Evolutionary conservation across 805 yeast genomes (phyloP).

Genomic region (Yamadazyma akitaensis): DNA sequence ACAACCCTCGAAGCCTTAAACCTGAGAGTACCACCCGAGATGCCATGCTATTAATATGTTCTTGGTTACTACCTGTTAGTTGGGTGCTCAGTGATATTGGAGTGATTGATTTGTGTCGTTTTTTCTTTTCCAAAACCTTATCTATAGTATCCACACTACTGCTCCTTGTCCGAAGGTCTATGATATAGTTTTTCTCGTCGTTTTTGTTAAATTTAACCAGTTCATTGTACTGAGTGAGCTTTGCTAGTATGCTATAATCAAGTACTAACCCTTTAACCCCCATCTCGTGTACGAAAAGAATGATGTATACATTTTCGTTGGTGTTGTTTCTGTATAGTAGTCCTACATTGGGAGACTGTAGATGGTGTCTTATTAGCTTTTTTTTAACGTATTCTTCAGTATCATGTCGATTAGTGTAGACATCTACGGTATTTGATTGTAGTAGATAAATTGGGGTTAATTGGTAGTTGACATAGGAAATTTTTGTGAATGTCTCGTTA

Average conservation of each 20-base stretch:
- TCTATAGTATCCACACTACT: slow-evolving; percentile 27
- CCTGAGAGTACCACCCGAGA: slow-evolving; percentile 39
- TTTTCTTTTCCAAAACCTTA: slow-evolving; percentile 29
- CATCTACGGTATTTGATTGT: slow-evolving; percentile 16
- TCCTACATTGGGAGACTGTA: slow-evolving; percentile 15
- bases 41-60: slow-evolving; percentile 24
- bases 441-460: slow-evolving; percentile 26
- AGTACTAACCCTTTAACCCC: slow-evolving; percentile 9
- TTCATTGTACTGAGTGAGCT: neutral
- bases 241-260: slow-evolving; percentile 7
- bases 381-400: slow-evolving; percentile 21
- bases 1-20: slow-evolving; percentile 38
- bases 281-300: slow-evolving; percentile 9
- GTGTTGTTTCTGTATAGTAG: slow-evolving; percentile 14
- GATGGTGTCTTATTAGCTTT: slow-evolving; percentile 12
- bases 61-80: slow-evolving; percentile 20
- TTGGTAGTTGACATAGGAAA: slow-evolving; percentile 16
- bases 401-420: slow-evolving; percentile 18
- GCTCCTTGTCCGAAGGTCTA: slow-evolving; percentile 8
- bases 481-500: slow-evolving; percentile 3
- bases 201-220: neutral
- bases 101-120: slow-evolving; percentile 13
- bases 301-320: slow-evolving; percentile 11
- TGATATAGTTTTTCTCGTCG: slow-evolving; percentile 3
- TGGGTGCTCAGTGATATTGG: slow-evolving; percentile 4